Percentiles rank a stretch among this genome's conserved stretches.
Evolutionary conservation across 495 filamentous ascomycete species (phyloP).

Genomic region (Xylaria curta): DNA sequence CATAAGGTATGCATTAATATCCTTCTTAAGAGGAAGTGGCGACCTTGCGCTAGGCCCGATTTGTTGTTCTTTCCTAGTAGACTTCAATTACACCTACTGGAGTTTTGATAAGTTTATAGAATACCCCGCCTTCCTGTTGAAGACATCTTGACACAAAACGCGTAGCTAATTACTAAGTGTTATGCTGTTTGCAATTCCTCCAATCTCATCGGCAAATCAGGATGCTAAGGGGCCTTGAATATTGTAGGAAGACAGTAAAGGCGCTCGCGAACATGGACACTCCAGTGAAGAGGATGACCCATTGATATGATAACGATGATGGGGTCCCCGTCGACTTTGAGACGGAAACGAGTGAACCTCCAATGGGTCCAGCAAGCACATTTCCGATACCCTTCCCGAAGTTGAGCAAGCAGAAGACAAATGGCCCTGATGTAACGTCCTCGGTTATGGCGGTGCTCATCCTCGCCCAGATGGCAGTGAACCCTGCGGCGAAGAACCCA

Average conservation of each 20-base stretch:
- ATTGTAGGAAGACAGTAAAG: constrained; percentile 7
- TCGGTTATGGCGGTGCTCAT: constrained; percentile 40
- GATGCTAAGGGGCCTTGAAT: background rate
- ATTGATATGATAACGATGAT: constrained; percentile 12
- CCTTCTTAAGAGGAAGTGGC: too few relatives aligned
- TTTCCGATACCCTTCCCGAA: constrained; percentile 48
- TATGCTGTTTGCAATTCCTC: background rate
- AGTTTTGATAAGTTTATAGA: background rate
- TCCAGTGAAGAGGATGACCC: constrained; percentile 15
- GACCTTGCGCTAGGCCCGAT: too few relatives aligned
- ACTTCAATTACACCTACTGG: too few relatives aligned
- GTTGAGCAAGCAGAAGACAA: constrained; percentile 39
- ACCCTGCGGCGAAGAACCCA: constrained; percentile 49
- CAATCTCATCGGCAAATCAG: background rate
- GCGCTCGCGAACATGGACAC: constrained; percentile 15
- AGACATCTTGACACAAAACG: background rate
- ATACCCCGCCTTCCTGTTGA: background rate
- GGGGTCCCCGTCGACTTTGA: constrained; percentile 5
- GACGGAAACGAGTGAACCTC: constrained; percentile 5
- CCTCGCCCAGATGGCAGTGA: constrained; percentile 38
- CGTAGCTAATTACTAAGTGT: background rate
- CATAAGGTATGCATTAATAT: too few relatives aligned
- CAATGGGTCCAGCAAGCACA: constrained; percentile 18
- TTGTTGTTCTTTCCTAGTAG: too few relatives aligned
- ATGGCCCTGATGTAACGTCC: constrained; percentile 26